Base-by-base conservation (phyloP, 768 basidiomycete species). In the Cubamyces sp. region DNA sequence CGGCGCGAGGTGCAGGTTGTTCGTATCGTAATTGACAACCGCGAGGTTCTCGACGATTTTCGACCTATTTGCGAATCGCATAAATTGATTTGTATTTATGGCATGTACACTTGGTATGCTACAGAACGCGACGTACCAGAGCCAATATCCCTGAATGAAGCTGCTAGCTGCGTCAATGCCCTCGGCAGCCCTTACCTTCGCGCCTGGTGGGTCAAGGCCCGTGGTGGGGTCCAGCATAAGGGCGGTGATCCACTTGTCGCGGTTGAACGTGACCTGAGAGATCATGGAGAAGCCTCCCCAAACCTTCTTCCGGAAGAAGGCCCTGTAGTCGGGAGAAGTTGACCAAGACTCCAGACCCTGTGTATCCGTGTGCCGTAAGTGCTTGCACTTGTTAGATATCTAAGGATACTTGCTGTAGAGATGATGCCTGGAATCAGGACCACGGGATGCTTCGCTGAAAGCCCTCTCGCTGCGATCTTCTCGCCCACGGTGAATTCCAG, bases 11-110 rank as follows among this genome's bases (percentile, higher is more conserved):
- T 87, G 81, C 37, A 96, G 76, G 66, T 94, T 95, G 68, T 95
- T 93, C 0, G 92, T 91, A 68, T 98, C 96, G 69, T 98, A 98
- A 69, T 90, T 90, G 19, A 98, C 84, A 1, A 89, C 93, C 0
- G 96, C 95, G 2, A 98, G 81, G 67, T 99, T 98, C 74, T 98
- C 92, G 11, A 98, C 86, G 54, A 97, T 91, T 74, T 96, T 95
- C 1, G 90, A 87, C 91, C 91, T 91, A 53, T 12, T 2, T 12
- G 12, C n/a, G 34, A 19, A 56, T 1, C 11, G 14, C 51, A 53
- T 40, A 15, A 16, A 42, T 34, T 25, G 18, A 28, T 51, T 40
- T 14, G 2, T 15, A 8, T 4, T 9, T 2, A 14, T 16, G 15
- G 19, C 21, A 53, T 54, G 2, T 54, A 42, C 21, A 43, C 28